These are phyloP conservation scores for Xanthoconium purpureum DNA, from an alignment of 768 basidiomycete genomes.

Conservation along the genomic window DNA sequence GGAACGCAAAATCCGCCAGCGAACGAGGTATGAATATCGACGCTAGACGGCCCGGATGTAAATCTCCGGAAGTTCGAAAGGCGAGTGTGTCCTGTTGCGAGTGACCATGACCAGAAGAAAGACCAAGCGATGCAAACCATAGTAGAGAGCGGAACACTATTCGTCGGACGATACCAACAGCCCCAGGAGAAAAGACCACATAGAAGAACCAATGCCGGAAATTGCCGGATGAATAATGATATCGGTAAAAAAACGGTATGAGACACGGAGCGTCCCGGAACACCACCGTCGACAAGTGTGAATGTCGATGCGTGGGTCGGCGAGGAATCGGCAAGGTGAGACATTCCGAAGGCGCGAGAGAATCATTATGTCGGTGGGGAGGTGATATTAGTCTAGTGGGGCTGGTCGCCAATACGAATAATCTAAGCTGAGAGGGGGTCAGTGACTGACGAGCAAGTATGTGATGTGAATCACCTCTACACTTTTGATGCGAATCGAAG, in stretches of 20 bases:
- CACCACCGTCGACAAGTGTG: constrained; percentile 11
- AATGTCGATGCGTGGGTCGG: constrained; percentile 6
- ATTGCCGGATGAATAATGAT: constrained; percentile 45
- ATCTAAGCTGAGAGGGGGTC: constrained; percentile 30
- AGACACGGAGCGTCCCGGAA: constrained; percentile 21
- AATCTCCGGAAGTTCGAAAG: constrained; percentile 16
- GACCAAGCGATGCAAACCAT: constrained; percentile 30
- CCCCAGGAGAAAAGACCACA: constrained; percentile 32
- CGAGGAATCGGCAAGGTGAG: constrained; percentile 21
- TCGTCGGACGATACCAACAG: constrained; percentile 29
- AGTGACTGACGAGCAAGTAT: not conserved
- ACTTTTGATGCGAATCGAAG: constrained; percentile 28
- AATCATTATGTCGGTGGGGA: constrained; percentile 29
- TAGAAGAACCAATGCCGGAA: constrained; percentile 26
- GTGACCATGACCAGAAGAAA: constrained; percentile 34
- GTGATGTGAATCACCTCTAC: constrained; percentile 37
- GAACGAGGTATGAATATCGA: constrained; percentile 49
- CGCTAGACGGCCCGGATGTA: constrained; percentile 34
- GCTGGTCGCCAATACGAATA: constrained; percentile 37
- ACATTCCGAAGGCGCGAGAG: constrained; percentile 24
- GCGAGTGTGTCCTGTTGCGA: constrained; percentile 37
- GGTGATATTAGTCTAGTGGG: constrained; percentile 38
- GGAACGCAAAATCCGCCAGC: constrained; percentile 28
- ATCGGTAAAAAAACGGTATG: constrained; percentile 32
- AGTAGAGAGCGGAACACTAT: constrained; percentile 31